Base-by-base conservation (phyloP, 108 stramenopile genomes). In the Cyclotella atomus region DNA sequence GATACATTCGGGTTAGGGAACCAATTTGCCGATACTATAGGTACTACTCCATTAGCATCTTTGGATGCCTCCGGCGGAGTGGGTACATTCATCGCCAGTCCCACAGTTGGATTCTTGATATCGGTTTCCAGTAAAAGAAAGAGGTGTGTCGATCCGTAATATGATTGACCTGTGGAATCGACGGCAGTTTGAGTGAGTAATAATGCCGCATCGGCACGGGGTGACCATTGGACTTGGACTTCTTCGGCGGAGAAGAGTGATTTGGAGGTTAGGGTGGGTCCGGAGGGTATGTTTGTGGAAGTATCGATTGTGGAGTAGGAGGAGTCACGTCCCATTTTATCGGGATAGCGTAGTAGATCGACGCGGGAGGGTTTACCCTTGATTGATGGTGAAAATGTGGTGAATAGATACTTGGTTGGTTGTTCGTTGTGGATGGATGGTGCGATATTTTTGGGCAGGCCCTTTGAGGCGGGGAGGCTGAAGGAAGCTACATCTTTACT, bases 81-180 rank as follows among this genome's bases (percentile, higher is more conserved):
- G 15, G 93, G 90, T 2, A 94, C 94, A 7, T 86, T 59, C 25
- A 91, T 71, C 2, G 83, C 83, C 57, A 75, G 75, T 59, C 85
- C 81, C 8, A 76, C 61, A 24, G 49, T 65, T 20, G 56, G 49
- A 34, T 68, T 70, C 29, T 69, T 65, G 24, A 6, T 29, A 45
- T 76, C 79, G 25, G 84, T 83, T 24, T 85, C 83, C 25, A 85
- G 63, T 66, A 99, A 62, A 43, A 97, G 84, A 72, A 85, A 96
- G 0, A 99, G 56, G 33, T 91, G 87, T 0, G 96, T 94, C 20
- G 94, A 93, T 24, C 98, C 98, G 65, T 99, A 99, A 79, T 99
- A 99, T 14, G 90, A 93, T 71, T 90, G 61, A 8, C 97, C 97
- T 23, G 96, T 91, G 29, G 92, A 77, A 87, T 99, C 98, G 7